Evolutionary conservation across 345 rosid species (phyloP), one percentile per base, ranked within the genome.

Genomic region (Mangifera indica): DNA sequence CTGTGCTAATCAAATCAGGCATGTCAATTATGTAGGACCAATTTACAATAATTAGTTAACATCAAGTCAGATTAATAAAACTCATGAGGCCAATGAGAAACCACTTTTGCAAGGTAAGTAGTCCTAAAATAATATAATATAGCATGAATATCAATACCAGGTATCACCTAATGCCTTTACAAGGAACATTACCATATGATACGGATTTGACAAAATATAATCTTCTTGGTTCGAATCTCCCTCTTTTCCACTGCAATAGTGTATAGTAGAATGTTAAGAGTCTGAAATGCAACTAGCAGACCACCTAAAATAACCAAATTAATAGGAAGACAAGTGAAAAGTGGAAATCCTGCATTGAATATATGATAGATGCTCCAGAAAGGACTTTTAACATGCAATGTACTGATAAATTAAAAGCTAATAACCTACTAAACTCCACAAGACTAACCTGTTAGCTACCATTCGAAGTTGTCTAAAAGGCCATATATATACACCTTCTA

Each of bases 401-500:
- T 25, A 32, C 49, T 10, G 44, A 52, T 9, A 52, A 32, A 67
- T 32, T 29, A 10, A 18, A 59, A 21, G 51, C 26, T 21, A 58
- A 25, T 18, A 63, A 71, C 10, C 62, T 55, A 24, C 44, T 29
- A 52, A 71, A 29, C 51, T 49, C 53, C 4, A 42, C 20, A 74
- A 60, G 22, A 52, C 67, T 54, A 85, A 95, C 99, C 99, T 95
- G 85, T 85, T 86, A 66, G 97, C 93, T 54, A 92, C 93, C 91
- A 95, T 81, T 45, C 98, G 96, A 63, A 95, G 99, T 75, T 95
- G 99, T 84, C 91, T 89, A 81, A 95, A 95, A 55, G 99, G 99
- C 98, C 97, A 95, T 78, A 95, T 95, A 84, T 95, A 95, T 63
- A 95, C 99, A 84, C 99, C 99, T 85, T 92, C 99, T 68, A 92